phyloP scores from a whole-genome alignment of 2,329 filamentous ascomycete species.

The Penicillium freii region DNA sequence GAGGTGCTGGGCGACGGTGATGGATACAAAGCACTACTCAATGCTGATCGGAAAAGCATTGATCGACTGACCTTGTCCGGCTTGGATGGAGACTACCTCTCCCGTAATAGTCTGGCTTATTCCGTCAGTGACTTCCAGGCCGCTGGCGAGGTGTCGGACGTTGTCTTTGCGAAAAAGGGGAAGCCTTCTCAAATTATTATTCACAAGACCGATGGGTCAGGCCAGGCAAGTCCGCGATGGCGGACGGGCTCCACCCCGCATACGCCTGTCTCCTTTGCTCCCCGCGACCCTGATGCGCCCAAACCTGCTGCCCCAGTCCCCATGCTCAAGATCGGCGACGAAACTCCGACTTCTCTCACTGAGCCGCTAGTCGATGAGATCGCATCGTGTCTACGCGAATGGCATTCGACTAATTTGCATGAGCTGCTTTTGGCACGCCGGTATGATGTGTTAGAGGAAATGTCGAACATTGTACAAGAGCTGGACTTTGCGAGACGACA shows the following conservation, averaged over 20 bases:
- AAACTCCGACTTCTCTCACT: slow-evolving; percentile 82
- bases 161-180: slow-evolving; percentile 39
- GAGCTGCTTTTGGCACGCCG: slow-evolving; percentile 80
- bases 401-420: slow-evolving; percentile 96
- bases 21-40: slow-evolving; percentile 32
- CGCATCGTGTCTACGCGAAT: slow-evolving; percentile 91
- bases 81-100: slow-evolving; percentile 27
- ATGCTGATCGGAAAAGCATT: slow-evolving; percentile 36
- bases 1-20: slow-evolving; percentile 81
- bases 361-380: slow-evolving; percentile 97
- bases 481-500: slow-evolving; percentile 84
- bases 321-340: slow-evolving; percentile 96
- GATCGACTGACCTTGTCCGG: slow-evolving; percentile 33
- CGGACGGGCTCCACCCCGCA: slow-evolving; percentile 34
- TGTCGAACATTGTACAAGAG: slow-evolving; percentile 76
- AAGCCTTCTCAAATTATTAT: slow-evolving; percentile 43
- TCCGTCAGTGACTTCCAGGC: slow-evolving; percentile 25
- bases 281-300: slow-evolving; percentile 60
- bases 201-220: slow-evolving; percentile 37
- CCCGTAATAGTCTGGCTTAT: slow-evolving; percentile 29
- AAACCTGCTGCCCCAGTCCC: slow-evolving; percentile 90
- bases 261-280: slow-evolving; percentile 35
- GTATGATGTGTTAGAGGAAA: slow-evolving; percentile 76
- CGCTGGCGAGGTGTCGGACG: slow-evolving; percentile 30
- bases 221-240: slow-evolving; percentile 29